Evolutionary conservation across 441 rosid species (phyloP), one percentile per base, ranked within the genome.

Genomic region (Gossypium aridum): DNA sequence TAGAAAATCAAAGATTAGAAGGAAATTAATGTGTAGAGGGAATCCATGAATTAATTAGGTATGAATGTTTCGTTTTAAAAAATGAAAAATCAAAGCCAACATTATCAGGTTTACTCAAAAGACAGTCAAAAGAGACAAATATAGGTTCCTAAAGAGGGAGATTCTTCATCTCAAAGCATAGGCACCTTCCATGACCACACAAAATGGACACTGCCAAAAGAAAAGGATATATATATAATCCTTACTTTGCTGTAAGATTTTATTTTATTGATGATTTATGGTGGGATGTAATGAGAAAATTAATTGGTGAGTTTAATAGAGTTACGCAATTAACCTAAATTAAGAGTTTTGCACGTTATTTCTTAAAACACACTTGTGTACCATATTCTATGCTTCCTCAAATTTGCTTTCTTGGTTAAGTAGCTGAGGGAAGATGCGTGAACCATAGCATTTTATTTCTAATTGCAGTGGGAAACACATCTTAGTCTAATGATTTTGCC

Each of bases 341-440:
- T 23, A 71, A 80, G 82, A 76, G 81, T 79, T 80, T 70, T 54
- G 77, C 76, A 76, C 84, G 84, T 62, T 75, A 78, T 67, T 75
- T 9, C 73, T 54, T 62, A 16, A 16, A 31, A 31, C 0, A 31
- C 37, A 31, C 37, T 5, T 31, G 37, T 31, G 37, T 31, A 5
- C 37, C 37, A 31, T 31, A 31, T 31, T 31, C 7, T 1, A 59
- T 14, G 22, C 9, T 63, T 34, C 49, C 25, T 10, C 23, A 9
- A 20, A n/a, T 1, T 55, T 51, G 56, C 14, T 54, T 45, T 10
- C 2, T 60, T 74, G 54, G 14, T 22, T 0, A 20, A 10, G 67
- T 14, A 17, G 28, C 28, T 13, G 60, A 54, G 8, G n/a, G 4
- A 60, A 7, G 70, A 37, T 83, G 7, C 83, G 80, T 83, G 85